Base-by-base conservation (phyloP, 352 stramenopile genomes). In the Globisporangium viniferum region DNA sequence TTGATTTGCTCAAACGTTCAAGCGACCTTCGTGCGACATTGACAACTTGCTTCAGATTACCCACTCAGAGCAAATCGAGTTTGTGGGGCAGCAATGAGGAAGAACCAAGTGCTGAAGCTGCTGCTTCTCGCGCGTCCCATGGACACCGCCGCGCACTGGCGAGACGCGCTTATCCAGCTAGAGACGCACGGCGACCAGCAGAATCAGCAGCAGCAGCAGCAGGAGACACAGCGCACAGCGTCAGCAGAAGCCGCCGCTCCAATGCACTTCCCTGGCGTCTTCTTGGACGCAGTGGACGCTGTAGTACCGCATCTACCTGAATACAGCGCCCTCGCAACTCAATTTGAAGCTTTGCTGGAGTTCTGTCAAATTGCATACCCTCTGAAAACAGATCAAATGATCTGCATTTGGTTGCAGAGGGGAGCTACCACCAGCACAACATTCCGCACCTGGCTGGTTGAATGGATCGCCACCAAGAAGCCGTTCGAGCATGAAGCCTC, bases 281-380 rank as follows among this genome's bases (percentile, higher is more conserved):
- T 78, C 29, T 14, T 84, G 9, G 33, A 51, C 2, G 71, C 68
- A 1, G 62, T 89, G 12, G 71, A 75, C 9, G 61, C 46, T 0
- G 64, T 88, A 0, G 73, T 89, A 76, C 79, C 81, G 62, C 59
- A 79, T 54, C 61, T 89, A 27, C 70, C 73, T 33, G 78, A 85
- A 70, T 88, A 86, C 70, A 84, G 73, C 68, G 61, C 66, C 0
- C 48, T 83, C 3, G 62, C 31, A 18, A 18, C 61, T 10, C 68
- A 80, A 60, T 31, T 88, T 59, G 72, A 41, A 20, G 72, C 69
- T 2, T 49, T 89, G 53, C 41, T 89, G 57, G 54, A 57, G 6
- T 82, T 74, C 51, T 75, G 60, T n/a, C 54, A 71, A 39, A n/a
- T 62, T 35, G 35, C 49, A 73, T 78, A 76, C 56, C 36, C 56